Base-by-base conservation (phyloP, 352 stramenopile genomes). In the Blastocystis sp. region DNA sequence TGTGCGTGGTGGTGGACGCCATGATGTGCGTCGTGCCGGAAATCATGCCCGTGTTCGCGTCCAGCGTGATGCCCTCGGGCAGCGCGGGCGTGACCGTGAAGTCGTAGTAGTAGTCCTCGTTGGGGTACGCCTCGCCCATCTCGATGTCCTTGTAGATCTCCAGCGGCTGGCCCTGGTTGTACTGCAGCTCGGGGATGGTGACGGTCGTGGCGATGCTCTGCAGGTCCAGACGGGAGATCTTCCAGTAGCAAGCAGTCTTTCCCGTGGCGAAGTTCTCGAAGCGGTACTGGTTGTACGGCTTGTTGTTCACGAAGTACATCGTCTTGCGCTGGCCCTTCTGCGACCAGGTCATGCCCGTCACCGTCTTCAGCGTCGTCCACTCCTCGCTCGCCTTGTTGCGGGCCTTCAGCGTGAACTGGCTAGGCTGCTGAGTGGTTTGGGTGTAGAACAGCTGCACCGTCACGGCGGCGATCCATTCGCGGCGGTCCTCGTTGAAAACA, bases 71-170 rank as follows among this genome's bases (percentile, higher is more conserved):
- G 40, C 74, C 74, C 62, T n/a, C 28, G 64, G 74, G 74, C 7
- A 84, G n/a, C 14, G 43, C 40, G 64, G 74, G 74, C 62, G 41
- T 70, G 0, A 84, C 19, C 21, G 19, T 21, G 62, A 84, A 84
- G 43, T 77, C 23, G 34, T 60, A 60, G 40, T 77, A 77, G 28
- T 34, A 34, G 28, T 34, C 28, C 28, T 34, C 28, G 28, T 34
- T 19, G 17, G 64, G 64, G 40, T 64, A 81, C 43, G 66, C 71
- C 52, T 81, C 71, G 14, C 48, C 71, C 71, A 81, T 81, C 52
- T 81, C 71, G 41, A 81, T 81, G 7, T 60, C 40, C 34, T 60
- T 56, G 23, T 64, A 81, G 11, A 81, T 34, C 28, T 34, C 28
- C 48, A 2, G 9, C 17, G 21, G 66, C 48, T 10, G 34, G 45